Evolutionary conservation across 768 basidiomycete species (phyloP).

Genomic region (Hericium coralloides): DNA sequence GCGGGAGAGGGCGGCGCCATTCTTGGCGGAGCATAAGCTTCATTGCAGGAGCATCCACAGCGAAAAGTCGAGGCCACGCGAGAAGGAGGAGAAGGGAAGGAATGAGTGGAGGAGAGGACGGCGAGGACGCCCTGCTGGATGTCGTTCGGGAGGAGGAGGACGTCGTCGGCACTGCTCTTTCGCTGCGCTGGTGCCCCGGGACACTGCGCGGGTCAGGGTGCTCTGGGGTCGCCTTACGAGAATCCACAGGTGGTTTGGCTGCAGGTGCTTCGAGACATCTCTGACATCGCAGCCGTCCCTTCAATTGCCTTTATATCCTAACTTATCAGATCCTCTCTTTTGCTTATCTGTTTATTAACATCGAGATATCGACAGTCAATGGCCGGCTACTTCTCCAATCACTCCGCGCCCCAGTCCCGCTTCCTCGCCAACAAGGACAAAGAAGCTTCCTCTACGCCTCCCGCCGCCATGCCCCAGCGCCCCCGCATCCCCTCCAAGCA

Average conservation of each 20-base stretch:
- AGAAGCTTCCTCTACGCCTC: constrained; percentile 10
- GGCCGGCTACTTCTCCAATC: constrained; percentile 80
- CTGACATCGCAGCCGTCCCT: too few species aligned
- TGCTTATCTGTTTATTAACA: background rate
- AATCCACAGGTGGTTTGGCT: too few species aligned
- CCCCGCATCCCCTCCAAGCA: constrained; percentile 59
- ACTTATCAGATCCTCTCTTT: background rate
- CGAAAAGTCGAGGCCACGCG: background rate
- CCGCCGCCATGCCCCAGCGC: constrained; percentile 16
- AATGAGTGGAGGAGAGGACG: background rate
- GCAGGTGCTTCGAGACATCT: too few species aligned
- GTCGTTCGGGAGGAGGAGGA: background rate
- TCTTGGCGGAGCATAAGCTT: constrained; percentile 75
- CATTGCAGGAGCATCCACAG: constrained; percentile 32
- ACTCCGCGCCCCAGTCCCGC: constrained; percentile 56
- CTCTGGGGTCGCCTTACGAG: too few species aligned
- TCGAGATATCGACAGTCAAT: constrained; percentile 20
- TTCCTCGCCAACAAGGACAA: constrained; percentile 44
- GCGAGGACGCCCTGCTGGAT: background rate
- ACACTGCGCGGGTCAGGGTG: too few species aligned
- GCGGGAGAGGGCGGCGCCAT: constrained; percentile 69
- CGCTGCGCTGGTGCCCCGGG: too few species aligned
- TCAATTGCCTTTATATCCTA: background rate
- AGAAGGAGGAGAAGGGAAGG: background rate
- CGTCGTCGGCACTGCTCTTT: background rate